Base-by-base conservation (phyloP, 2,329 filamentous ascomycete species). In the Sclerotinia sclerotiorum region DNA sequence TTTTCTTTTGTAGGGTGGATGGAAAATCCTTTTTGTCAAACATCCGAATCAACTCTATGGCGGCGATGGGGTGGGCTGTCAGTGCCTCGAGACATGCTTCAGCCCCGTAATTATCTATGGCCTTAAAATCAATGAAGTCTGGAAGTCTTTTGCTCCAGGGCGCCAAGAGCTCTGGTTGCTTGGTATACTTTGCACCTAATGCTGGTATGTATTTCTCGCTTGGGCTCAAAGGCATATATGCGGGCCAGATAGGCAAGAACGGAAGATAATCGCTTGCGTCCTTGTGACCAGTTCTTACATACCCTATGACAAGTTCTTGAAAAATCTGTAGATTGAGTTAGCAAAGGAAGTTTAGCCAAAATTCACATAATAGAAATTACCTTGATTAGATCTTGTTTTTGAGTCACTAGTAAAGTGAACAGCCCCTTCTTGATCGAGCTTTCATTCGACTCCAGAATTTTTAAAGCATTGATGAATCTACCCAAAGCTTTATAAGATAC, bases 81-180 rank as follows among this genome's bases (percentile, higher is more conserved):
- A 68, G 19, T 10, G 6, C 5, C 7, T 42, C 17, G 5, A 68
- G 29, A 19, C 67, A 64, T 52, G 44, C 2, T 15, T 49, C n/a
- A n/a, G 69, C 68, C 10, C 35, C 1, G 1, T 2, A 1, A 19
- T 19, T 32, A 6, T 8, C 24, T 54, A 11, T 46, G 2, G 24
- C 70, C 60, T 46, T 44, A 21, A 17, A 62, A 44, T 70, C 32
- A 35, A 77, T 70, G 29, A 77, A 74, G 27, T 57, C 55, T 48
- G 29, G 17, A 11, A 60, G 56, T n/a, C 71, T 63, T 58, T 70
- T 72, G 44, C 75, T 71, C 69, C 70, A 73, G 24, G 74, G 72
- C 44, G 73, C 71, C 17, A 74, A 46, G 55, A 77, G 65, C 29
- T 57, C 60, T 39, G 48, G 48, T 67, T 73, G 60, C 24, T 55